Base-by-base conservation (phyloP, 176 grass and related monocot species). In the Oryza rufipogon region DNA sequence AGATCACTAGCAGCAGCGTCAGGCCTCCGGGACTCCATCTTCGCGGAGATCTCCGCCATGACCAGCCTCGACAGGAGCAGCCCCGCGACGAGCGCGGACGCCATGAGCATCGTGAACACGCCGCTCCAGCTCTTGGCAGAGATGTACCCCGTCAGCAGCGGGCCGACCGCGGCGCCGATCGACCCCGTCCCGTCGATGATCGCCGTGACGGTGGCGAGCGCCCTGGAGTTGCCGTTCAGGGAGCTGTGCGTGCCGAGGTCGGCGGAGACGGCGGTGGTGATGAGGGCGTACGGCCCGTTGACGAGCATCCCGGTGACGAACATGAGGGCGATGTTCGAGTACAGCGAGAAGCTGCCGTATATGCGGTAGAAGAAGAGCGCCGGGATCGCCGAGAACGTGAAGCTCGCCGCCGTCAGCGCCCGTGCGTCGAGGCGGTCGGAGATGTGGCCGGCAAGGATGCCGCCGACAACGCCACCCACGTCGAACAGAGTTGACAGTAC, bases 141-240 rank as follows among this genome's bases (percentile, higher is more conserved):
- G 45, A 97, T 94, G 86, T 97, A 97, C 26, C 94, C 94, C 7
- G 94, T 97, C 70, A 97, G 79, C 75, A 97, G 64, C n/a, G 94
- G 94, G 15, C 94, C 94, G 4, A 88, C 67, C 2, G 94, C 94
- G 0, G 94, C 94, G 71, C 94, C 94, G 44, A 97, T 84, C 9
- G 94, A 97, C 15, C 94, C 91, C 0, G 91, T 97, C 11, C 91
- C 94, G 51, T 97, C 89, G 33, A 97, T 97, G 86, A 97, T 97
- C 42, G 94, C 94, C 9, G 94, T 97, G 22, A 97, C 94, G 42
- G 91, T 97, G 17, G 94, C 94, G 49, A 97, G 70, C 25, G 94
- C 94, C 38, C 94, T 74, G 23, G 91, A 92, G 81, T 91, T 97
- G 74, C 94, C 89, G 33, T 86, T 90, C 33, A 97, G 88, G 23